Percentiles rank a stretch among this genome's conserved stretches.
Conservation (phyloP, 177 flowering plant genomes). For the Tripterygium wilfordii region DNA sequence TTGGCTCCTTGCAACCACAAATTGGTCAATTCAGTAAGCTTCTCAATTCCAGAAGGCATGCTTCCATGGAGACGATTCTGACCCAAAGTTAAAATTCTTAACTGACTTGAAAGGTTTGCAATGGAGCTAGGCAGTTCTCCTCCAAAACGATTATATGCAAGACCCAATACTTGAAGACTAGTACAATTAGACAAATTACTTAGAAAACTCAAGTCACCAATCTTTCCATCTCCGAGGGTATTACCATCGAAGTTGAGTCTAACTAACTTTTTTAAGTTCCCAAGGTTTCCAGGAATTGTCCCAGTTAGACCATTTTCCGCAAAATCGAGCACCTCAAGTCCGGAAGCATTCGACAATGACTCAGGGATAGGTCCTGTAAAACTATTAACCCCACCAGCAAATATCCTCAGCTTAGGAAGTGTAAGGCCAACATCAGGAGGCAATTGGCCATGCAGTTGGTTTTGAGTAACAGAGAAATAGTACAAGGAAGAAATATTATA, state of each 20-base stretch:
- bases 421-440: not conserved
- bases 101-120: conserved; percentile 4
- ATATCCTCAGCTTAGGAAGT: conserved; percentile 10
- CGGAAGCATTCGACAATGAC: conserved; percentile 32
- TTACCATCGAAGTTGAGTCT: not conserved
- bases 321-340: conserved; percentile 20
- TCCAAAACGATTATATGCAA: conserved; percentile 3
- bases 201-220: conserved; percentile 6
- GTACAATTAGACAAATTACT: conserved; percentile 1
- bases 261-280: not conserved
- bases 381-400: conserved; percentile 16
- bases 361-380: conserved; percentile 30
- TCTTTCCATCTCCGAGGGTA: conserved; percentile 4
- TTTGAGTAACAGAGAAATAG: not conserved
- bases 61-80: conserved; percentile 2
- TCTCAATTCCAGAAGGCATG: conserved; percentile 10
- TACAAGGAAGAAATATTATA: conserved; percentile 3
- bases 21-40: not conserved
- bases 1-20: not conserved
- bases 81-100: not conserved
- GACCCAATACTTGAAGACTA: not conserved
- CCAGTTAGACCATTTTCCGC: conserved; percentile 26
- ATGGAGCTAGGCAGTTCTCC: conserved; percentile 5
- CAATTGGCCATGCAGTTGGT: conserved; percentile 4
- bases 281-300: conserved; percentile 12